phyloP scores from a whole-genome alignment of 768 basidiomycete species.

The Tephrocybe rancida region DNA sequence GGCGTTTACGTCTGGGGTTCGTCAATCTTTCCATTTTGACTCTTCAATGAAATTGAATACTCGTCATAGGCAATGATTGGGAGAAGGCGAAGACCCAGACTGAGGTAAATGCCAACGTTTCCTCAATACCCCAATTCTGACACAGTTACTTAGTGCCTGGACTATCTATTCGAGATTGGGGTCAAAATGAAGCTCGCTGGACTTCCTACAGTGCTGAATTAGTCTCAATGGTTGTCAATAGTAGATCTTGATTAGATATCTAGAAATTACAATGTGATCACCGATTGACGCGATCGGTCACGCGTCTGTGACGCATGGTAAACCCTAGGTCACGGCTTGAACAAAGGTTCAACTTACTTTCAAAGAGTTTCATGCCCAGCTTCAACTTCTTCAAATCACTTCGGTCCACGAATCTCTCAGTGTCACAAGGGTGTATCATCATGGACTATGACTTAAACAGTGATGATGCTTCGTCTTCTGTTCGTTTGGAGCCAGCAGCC shows the following conservation, averaged over 20 bases:
- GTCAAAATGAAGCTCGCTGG: slow-evolving; percentile 79
- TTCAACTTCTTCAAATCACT: background rate
- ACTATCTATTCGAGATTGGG: slow-evolving; percentile 88
- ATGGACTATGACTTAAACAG: background rate
- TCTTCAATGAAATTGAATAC: slow-evolving; percentile 3
- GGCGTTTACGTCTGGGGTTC: slow-evolving; percentile 90
- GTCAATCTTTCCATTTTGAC: slow-evolving; percentile 1
- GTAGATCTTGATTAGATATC: too few relatives aligned
- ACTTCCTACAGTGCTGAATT: slow-evolving; percentile 47
- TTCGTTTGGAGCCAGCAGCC: slow-evolving; percentile 15
- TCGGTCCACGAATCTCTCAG: background rate
- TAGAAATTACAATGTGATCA: background rate
- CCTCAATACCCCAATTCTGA: slow-evolving; percentile 8
- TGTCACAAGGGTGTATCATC: background rate
- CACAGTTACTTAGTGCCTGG: slow-evolving; percentile 64
- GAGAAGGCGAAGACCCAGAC: slow-evolving; percentile 89
- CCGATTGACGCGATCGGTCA: slow-evolving; percentile 24
- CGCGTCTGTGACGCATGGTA: slow-evolving; percentile 7
- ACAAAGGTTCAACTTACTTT: too few relatives aligned
- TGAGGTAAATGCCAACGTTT: slow-evolving; percentile 48
- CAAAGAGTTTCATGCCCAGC: background rate
- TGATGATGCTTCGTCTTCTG: slow-evolving; percentile 4
- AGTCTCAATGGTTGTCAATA: background rate
- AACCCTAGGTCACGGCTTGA: slow-evolving; percentile 6
- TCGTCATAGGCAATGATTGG: slow-evolving; percentile 63